Percentiles rank a stretch among this genome's conserved stretches.
Evolutionary conservation across 306 rosid species (phyloP).

Genomic region (Erythrophleum fordii): DNA sequence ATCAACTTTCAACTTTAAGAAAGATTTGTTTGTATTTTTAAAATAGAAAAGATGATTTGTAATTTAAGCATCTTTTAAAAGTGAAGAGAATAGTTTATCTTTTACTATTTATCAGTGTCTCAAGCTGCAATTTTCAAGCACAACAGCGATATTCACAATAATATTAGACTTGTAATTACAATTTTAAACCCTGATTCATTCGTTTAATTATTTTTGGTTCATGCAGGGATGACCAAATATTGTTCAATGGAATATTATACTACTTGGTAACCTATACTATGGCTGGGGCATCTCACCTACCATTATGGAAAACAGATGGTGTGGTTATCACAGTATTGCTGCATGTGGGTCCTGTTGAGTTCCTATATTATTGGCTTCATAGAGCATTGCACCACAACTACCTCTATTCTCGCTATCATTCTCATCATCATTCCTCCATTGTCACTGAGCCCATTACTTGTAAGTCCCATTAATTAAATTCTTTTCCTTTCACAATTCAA

Average conservation of each 20-base stretch:
- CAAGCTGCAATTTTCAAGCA: too few species aligned
- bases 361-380: conserved; percentile 73
- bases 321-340: conserved; percentile 40
- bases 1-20: too few species aligned
- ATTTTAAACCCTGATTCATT: background rate
- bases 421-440: conserved; percentile 56
- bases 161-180: background rate
- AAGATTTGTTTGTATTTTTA: too few species aligned
- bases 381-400: conserved; percentile 80
- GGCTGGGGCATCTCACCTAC: conserved; percentile 32
- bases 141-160: too few species aligned
- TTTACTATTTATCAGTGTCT: too few species aligned
- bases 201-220: background rate
- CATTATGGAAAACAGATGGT: conserved; percentile 64
- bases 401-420: conserved; percentile 71
- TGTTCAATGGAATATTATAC: conserved; percentile 52
- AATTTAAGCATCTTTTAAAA: too few species aligned
- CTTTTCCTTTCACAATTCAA: too few species aligned
- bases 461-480: background rate
- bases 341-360: conserved; percentile 71
- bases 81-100: too few species aligned
- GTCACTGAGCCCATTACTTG: conserved; percentile 52
- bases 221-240: conserved; percentile 74
- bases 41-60: too few species aligned
- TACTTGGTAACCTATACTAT: conserved; percentile 34